phyloP scores from a whole-genome alignment of 441 rosid species.

The Erysimum pusillum region DNA sequence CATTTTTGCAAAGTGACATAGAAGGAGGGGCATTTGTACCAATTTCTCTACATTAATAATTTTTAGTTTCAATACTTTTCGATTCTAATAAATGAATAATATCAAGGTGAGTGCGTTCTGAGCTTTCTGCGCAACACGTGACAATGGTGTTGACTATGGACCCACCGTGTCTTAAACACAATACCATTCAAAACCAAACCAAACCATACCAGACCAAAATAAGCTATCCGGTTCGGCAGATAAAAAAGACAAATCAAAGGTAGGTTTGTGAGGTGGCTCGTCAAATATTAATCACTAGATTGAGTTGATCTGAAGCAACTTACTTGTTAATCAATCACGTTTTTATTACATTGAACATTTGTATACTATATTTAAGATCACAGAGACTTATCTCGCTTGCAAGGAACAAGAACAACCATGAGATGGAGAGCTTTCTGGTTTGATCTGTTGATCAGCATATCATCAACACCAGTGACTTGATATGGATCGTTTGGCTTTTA shows the following conservation, averaged over 20 bases:
- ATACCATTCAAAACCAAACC: background rate
- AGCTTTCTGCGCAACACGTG: conserved; percentile 31
- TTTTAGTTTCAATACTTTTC: background rate
- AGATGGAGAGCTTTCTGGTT: conserved; percentile 20
- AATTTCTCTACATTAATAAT: too few relatives aligned
- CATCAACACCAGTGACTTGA: conserved; percentile 20
- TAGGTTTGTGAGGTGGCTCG: conserved; percentile 38
- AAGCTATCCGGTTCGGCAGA: conserved; percentile 35
- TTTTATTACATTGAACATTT: conserved; percentile 18
- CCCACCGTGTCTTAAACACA: conserved; percentile 32
- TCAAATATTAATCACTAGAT: conserved; percentile 40
- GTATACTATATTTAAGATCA: background rate
- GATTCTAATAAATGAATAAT: too few relatives aligned
- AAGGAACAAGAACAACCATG: conserved; percentile 28
- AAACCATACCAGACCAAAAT: background rate
- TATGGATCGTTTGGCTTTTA: conserved; percentile 14
- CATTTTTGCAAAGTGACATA: too few relatives aligned
- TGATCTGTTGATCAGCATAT: conserved; percentile 37
- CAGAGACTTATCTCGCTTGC: conserved; percentile 8
- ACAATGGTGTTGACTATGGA: background rate
- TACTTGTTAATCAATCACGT: conserved; percentile 20
- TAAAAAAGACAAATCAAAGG: conserved; percentile 41
- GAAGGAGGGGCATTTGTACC: too few relatives aligned
- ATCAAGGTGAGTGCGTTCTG: conserved; percentile 14
- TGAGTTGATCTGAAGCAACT: conserved; percentile 45